Evolutionary conservation across 306 rosid species (phyloP).

Genomic region (Erythrophleum fordii): DNA sequence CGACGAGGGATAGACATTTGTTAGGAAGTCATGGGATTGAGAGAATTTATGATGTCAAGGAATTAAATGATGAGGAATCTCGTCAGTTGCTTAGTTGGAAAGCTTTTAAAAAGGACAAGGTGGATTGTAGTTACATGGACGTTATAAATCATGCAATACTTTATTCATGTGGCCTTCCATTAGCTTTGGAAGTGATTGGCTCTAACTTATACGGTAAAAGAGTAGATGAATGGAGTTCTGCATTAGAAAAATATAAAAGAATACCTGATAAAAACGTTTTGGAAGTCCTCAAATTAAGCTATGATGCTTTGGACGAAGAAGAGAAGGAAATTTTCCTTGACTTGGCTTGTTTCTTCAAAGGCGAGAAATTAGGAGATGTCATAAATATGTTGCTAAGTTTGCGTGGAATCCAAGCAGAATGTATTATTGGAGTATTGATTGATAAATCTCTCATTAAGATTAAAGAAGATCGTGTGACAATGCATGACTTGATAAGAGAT

Average conservation of each 20-base stretch:
- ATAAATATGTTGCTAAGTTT: neutral
- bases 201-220: neutral
- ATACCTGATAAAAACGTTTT: neutral
- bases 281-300: neutral
- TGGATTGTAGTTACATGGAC: neutral
- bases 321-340: conserved; percentile 18
- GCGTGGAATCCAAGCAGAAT: neutral
- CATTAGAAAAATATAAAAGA: neutral
- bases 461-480: neutral
- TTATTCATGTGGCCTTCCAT: neutral
- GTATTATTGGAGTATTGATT: neutral
- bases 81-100: conserved; percentile 10
- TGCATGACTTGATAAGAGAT: neutral
- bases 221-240: neutral
- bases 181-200: neutral
- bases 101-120: neutral
- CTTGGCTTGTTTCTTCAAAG: conserved; percentile 20
- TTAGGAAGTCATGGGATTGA: neutral
- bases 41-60: neutral
- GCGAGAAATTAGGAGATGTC: neutral
- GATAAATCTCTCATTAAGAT: neutral
- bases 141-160: neutral
- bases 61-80: neutral
- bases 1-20: conserved; percentile 12
- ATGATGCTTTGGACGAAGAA: neutral